Base-by-base conservation (phyloP, 768 basidiomycete species). In the Tephrocybe sp. region DNA sequence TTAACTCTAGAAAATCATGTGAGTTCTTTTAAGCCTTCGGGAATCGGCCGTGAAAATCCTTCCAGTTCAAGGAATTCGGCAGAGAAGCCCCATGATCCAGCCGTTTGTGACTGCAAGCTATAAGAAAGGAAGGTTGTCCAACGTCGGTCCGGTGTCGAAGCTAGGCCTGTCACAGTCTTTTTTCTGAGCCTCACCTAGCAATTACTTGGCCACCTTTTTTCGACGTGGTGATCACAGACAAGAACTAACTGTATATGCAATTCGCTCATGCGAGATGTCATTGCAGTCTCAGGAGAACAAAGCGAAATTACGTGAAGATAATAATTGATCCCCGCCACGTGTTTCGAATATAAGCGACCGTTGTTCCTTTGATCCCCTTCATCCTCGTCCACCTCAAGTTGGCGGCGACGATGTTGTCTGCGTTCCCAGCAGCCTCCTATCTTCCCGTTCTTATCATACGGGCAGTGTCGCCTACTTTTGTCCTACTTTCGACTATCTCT, bases 401-500 rank as follows among this genome's bases (percentile, higher is more conserved):
- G 63, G 61, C 60, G 60, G 57, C 59, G 65, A 58, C 60, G 59
- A 66, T 66, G 58, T 58, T 63, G 55, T 37, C 58, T 55, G 54
- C 58, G 48, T 52, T 43, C 46, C 44, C 51, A 50, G 57, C 57
- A 50, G 53, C 49, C 24, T 38, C 48, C 16, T 50, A 62, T 34
- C 46, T 66, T 22, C 65, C 82, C 43, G 71, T 85, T 49, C 77
- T 84, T 54, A 66, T 75, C 50, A 66, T 87, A 43, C 80, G 88
- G 55, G 68, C 88, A 53, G 64, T 86, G 28, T 88, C 87, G 32
- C 89, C 90, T 34, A 71, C 79, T 48, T 62, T 88, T 52, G 79
- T 89, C 28, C 66, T 86, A 47, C 68, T 89, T 45, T 65, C 83
- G 18, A 72, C 83, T 22, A 60, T 88, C 47, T 84, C 87, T 51